Evolutionary conservation across 345 rosid species (phyloP).

Genomic region (Mercurialis annua): DNA sequence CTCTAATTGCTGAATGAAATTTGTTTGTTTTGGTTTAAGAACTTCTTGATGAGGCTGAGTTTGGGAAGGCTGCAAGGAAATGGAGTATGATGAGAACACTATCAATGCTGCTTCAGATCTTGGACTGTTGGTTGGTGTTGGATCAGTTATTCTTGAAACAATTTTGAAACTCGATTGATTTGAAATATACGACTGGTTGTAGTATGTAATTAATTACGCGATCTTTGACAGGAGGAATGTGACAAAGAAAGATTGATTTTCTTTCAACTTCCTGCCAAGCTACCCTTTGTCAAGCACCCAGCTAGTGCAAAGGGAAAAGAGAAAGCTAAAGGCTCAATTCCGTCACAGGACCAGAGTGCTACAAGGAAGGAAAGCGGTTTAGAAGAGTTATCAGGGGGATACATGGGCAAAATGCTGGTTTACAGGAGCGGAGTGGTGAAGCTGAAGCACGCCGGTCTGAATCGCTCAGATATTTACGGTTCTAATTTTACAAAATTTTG

Average conservation of each 20-base stretch:
- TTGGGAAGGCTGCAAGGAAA: constrained; percentile 23
- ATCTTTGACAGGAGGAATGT: constrained; percentile 45
- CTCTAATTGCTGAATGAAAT: no score
- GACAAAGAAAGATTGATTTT: constrained; percentile 43
- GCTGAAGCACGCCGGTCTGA: constrained; percentile 78
- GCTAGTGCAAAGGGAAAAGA: constrained; percentile 34
- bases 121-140: constrained; percentile 27
- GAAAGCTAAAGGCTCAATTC: constrained; percentile 30
- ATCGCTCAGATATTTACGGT: no score
- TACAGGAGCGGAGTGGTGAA: constrained; percentile 77
- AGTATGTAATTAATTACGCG: constrained; percentile 8
- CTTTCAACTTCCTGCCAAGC: constrained; percentile 58
- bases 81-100: constrained; percentile 24
- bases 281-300: constrained; percentile 52
- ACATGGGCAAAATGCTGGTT: constrained; percentile 83
- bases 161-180: not conserved
- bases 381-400: constrained; percentile 59
- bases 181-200: constrained; percentile 4
- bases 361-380: constrained; percentile 28
- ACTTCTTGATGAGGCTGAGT: constrained; percentile 27
- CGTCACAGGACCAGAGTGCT: constrained; percentile 6
- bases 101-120: constrained; percentile 25
- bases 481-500: no score
- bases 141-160: constrained; percentile 1
- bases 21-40: constrained; percentile 14